Base-by-base conservation (phyloP, 169 alveolate genomes). In the Plasmodium gaboni region DNA sequence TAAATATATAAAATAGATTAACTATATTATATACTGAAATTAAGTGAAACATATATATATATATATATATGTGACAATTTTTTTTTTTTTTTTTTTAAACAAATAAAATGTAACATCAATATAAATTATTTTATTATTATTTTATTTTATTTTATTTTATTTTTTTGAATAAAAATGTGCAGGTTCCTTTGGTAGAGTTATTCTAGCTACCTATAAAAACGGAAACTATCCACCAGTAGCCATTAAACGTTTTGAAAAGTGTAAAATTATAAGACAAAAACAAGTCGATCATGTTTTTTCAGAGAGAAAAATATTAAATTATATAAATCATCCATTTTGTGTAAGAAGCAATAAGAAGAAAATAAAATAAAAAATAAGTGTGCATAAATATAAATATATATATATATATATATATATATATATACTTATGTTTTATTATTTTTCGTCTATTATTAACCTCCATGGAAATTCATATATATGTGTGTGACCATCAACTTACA, bases 121-220 rank as follows among this genome's bases (percentile, higher is more conserved):
- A 10, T 15, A 10, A 55, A 15, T 55, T 55, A 15, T 55, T 55
- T 55, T 55, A n/a, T 53, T 53, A 9, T 48, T 53, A 9, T 48
- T 48, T 48, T 48, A 48, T 48, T 9, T 48, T 48, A 51, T 51
- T 15, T 51, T n/a, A 13, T 12, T 51, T 2, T 51, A 12, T 51
- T 51, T 10, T 51, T 51, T 15, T 51, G 61, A 51, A 13, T 51
- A 13, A 15, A 53, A 26, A 32, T 57, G 12, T 69, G 12, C 61
- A 93, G 99, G 99, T 9, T 96, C 98, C 17, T 98, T 97, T 87
- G 99, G 99, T 8, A 74, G 98, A 93, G 99, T 98, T 2, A 94
- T 95, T 67, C 93, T 98, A 46, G 98, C 98, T 57, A 95, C 80
- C 22, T 92, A 93, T 60, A 92, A 92, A 53, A 74, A 89, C 26